Evolutionary conservation across 164 flowering plant genomes (phyloP).

Genomic region (Taxillus chinensis): DNA sequence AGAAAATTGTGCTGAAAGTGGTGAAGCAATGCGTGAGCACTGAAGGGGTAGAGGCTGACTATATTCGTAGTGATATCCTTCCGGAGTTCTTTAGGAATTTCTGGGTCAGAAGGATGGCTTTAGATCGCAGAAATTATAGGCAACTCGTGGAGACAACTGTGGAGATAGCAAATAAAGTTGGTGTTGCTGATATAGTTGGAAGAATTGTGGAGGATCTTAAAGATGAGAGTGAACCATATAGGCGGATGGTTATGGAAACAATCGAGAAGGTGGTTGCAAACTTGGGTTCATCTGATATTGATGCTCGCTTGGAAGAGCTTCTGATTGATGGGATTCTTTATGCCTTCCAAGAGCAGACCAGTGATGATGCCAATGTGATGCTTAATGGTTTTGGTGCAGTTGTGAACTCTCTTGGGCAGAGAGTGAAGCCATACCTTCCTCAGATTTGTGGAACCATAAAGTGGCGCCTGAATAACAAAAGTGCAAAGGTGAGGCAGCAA

Average conservation of each 20-base stretch:
- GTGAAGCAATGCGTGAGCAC: slow-evolving; percentile 98
- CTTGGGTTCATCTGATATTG: slow-evolving; percentile 94
- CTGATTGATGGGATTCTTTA: slow-evolving; percentile 93
- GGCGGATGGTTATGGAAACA: slow-evolving; percentile 99
- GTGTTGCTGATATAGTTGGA: slow-evolving; percentile 93
- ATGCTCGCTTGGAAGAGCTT: slow-evolving; percentile 86
- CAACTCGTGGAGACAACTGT: slow-evolving; percentile 97
- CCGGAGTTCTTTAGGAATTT: slow-evolving; percentile 87
- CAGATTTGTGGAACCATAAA: slow-evolving; percentile 99
- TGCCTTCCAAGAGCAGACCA: slow-evolving; percentile 99
- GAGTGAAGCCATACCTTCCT: slow-evolving; percentile 95
- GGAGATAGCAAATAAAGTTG: slow-evolving; percentile 94
- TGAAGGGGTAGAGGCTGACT: slow-evolving; percentile 91
- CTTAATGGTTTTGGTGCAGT: slow-evolving; percentile 99
- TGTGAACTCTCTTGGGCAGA: slow-evolving; percentile 89
- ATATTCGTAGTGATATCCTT: slow-evolving; percentile 79
- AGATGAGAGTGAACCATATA: slow-evolving; percentile 97
- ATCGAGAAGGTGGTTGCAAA: slow-evolving; percentile 93
- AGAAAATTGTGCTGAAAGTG: slow-evolving; percentile 93
- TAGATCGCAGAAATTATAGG: slow-evolving; percentile 86
- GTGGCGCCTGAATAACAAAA: slow-evolving; percentile 97
- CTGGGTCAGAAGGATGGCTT: slow-evolving; percentile 98
- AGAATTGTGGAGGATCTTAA: slow-evolving; percentile 95
- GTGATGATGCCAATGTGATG: slow-evolving; percentile 99
- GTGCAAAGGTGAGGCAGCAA: slow-evolving; percentile 97